Base-by-base conservation (phyloP, 306 rosid genomes). In the Sophora flavescens region DNA sequence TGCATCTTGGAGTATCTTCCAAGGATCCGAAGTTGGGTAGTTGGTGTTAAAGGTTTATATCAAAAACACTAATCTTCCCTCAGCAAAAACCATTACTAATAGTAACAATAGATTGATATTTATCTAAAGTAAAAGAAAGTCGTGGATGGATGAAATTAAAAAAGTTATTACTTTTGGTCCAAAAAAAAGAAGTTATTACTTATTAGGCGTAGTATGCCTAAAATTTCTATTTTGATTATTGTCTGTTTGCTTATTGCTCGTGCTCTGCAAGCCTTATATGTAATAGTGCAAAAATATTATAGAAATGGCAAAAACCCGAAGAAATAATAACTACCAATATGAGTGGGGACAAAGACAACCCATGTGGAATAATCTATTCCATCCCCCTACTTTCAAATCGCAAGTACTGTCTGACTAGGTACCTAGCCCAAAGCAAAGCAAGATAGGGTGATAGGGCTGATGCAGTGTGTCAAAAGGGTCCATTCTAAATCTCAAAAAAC, bases 321-420 rank as follows among this genome's bases (percentile, higher is more conserved):
- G 63, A 26, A 22, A 8, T 0, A 3, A 58, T 41, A 2, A 8
- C 47, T 14, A 61, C 67, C 67, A 14, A 72, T 64, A 81, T 11
- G 18, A 42, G 32, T 32, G 60, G 86, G 82, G 89, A 76, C 93
- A 87, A 60, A 80, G 89, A 76, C 93, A 87, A 60, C 41, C 88
- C 96, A 91, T 80, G 96, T 87, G 93, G 83, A 84, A 83, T 74
- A 70, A 80, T 80, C 45, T 36, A 50, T 70, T 61, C 58, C 30
- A 45, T 68, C 66, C 42, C 42, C 70, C 17, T 57, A 7, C 62
- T 80, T 69, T 79, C 77, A 70, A 73, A 2, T 71, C 71, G 80
- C 83, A 91, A 84, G 87, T 85, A 57, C 48, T 42, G 62, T 84
- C 64, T 83, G 90, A 89, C 88, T 79, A 56, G 87, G 70, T 84